These are phyloP conservation scores for Amylocystis lapponica DNA, from an alignment of 768 basidiomycete species.

Conservation along the genomic window DNA sequence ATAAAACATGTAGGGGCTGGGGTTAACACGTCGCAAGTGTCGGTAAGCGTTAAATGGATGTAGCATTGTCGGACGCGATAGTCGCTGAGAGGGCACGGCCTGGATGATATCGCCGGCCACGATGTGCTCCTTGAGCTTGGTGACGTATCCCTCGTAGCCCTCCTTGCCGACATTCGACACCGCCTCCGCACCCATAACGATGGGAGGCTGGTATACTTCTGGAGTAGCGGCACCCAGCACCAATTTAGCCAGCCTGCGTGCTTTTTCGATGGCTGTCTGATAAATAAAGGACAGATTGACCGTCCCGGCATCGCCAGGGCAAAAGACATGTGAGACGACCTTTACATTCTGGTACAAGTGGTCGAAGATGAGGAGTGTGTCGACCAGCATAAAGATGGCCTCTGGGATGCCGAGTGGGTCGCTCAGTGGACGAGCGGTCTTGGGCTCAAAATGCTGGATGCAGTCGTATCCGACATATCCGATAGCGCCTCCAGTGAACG, in stretches of 20 bases:
- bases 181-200: slow-evolving; percentile 57
- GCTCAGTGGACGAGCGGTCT: slow-evolving; percentile 68
- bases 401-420: slow-evolving; percentile 90
- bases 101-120: slow-evolving; percentile 97
- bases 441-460: slow-evolving; percentile 94
- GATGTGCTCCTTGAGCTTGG: slow-evolving; percentile 89
- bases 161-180: slow-evolving; percentile 90
- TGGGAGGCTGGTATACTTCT: slow-evolving; percentile 63
- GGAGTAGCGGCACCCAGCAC: slow-evolving; percentile 48
- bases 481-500: slow-evolving; percentile 96
- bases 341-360: slow-evolving; percentile 95
- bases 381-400: slow-evolving; percentile 93
- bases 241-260: slow-evolving; percentile 71
- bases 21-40: slow-evolving; percentile 89
- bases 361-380: slow-evolving; percentile 94
- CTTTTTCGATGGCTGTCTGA: slow-evolving; percentile 78
- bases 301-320: slow-evolving; percentile 60
- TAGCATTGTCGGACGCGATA: slow-evolving; percentile 77
- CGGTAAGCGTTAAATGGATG: slow-evolving; percentile 98
- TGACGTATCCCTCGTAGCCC: slow-evolving; percentile 90
- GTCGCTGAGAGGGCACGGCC: slow-evolving; percentile 92
- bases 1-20: slow-evolving; percentile 99
- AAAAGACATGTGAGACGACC: slow-evolving; percentile 93
- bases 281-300: slow-evolving; percentile 81
- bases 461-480: slow-evolving; percentile 98